Base-by-base conservation (phyloP, 345 rosid species). In the Salix arbutifolia region DNA sequence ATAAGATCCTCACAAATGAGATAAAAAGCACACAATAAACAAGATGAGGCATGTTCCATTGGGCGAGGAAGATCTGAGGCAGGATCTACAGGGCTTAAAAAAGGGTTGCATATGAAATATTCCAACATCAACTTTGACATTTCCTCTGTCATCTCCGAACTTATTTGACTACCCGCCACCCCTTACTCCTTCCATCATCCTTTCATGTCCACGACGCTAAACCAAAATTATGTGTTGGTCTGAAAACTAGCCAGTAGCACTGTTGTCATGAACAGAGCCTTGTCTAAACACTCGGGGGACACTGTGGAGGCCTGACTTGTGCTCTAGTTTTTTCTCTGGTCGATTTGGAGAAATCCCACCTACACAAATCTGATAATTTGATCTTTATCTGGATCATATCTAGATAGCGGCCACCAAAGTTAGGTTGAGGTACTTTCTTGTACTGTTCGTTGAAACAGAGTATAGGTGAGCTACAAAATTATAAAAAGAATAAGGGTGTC, bases 41-140 rank as follows among this genome's bases (percentile, higher is more conserved):
- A 69, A 78, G 81, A 76, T 4, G 72, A 64, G 73, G 81, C 85
- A 80, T 80, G 86, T 79, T 85, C 83, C 79, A 76, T 77, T 65
- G 83, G 88, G 82, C 85, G 81, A 81, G 84, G 81, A 84, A 86
- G 82, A 80, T 83, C 89, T 81, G 76, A 74, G 84, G 82, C 79
- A 79, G 71, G 83, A 80, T 89, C 80, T 85, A 71, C 81, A 62
- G 40, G 79, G 53, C 72, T 65, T 75, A 4, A 26, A 73, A 85
- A 80, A 71, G 69, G 78, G 82, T 71, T 81, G 82, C 68, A 80
- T 75, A 74, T 76, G 78, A 80, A 76, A 78, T 70, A 76, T 56
- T 80, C 86, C 85, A 72, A 78, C 81, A 81, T 67, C 33, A 60
- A 62, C 19, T 74, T 79, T 76, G 82, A 79, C 77, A 79, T 68